Conservation (phyloP, 331 rosid species). For the Rhamnella rubrinervis region DNA sequence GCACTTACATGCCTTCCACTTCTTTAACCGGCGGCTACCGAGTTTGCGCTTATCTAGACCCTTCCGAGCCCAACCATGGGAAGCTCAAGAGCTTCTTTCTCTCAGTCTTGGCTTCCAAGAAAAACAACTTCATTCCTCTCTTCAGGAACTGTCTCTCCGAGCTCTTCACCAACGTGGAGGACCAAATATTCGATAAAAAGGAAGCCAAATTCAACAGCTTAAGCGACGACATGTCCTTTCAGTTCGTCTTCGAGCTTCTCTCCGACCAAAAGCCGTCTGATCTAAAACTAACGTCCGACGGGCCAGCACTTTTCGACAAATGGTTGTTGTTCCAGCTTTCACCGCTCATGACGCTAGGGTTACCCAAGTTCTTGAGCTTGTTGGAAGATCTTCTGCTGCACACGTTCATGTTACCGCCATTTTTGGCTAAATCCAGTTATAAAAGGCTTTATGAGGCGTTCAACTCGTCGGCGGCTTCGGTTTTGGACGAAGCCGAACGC, state of each 20-base stretch:
- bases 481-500: constrained; percentile 41
- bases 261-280: constrained; percentile 29
- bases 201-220: constrained; percentile 45
- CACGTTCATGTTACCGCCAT: constrained; percentile 19
- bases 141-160: constrained; percentile 36
- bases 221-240: constrained; percentile 41
- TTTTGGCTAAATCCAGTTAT: constrained; percentile 14
- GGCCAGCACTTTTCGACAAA: constrained; percentile 21
- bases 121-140: constrained; percentile 40
- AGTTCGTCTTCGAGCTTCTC: constrained; percentile 48
- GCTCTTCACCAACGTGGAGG: constrained; percentile 47
- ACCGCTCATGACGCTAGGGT: constrained; percentile 42
- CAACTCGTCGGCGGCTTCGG: constrained; percentile 8
- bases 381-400: constrained; percentile 43
- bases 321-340: constrained; percentile 63
- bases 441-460: constrained; percentile 29
- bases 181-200: constrained; percentile 17
- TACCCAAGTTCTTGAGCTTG: constrained; percentile 36
- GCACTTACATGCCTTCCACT: constrained; percentile 85
- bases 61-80: constrained; percentile 59
- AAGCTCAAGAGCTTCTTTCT: constrained; percentile 46
- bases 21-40: constrained; percentile 69
- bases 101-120: constrained; percentile 45
- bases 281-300: constrained; percentile 36
- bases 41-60: constrained; percentile 61